Percentiles rank a stretch among this genome's conserved stretches.
Evolutionary conservation across 768 basidiomycete species (phyloP).

Genomic region (Phaeotremella skinneri): DNA sequence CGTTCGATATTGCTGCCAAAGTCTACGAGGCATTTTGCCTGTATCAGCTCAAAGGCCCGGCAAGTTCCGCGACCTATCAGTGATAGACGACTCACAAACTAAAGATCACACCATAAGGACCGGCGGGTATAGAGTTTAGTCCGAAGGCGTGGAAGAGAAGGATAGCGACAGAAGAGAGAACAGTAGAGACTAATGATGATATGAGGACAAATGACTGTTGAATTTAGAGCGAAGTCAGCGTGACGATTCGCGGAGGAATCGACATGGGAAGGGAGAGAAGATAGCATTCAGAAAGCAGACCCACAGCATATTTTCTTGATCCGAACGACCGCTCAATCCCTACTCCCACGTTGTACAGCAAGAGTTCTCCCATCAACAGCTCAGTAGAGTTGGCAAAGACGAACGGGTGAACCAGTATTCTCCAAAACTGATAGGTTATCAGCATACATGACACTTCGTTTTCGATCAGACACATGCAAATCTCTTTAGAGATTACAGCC

Average conservation of each 20-base stretch:
- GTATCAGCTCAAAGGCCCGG: neutral
- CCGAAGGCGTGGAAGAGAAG: conserved; percentile 66
- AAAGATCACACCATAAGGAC: conserved; percentile 73
- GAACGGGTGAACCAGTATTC: conserved; percentile 68
- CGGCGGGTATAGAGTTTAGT: conserved; percentile 71
- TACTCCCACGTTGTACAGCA: conserved; percentile 69
- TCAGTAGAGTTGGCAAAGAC: conserved; percentile 83
- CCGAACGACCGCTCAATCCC: conserved; percentile 83
- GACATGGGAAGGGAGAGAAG: neutral
- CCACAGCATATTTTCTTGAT: conserved; percentile 78
- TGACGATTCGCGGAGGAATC: too few species aligned
- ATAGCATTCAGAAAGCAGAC: conserved; percentile 39
- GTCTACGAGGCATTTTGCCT: conserved; percentile 51
- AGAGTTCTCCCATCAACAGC: conserved; percentile 69
- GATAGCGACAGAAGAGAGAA: conserved; percentile 66
- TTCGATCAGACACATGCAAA: neutral
- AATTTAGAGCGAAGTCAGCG: neutral
- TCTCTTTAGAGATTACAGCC: too few species aligned
- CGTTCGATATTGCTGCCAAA: conserved; percentile 78
- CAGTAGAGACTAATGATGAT: conserved; percentile 64
- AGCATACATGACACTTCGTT: conserved; percentile 1
- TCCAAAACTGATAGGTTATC: conserved; percentile 69
- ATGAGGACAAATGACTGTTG: conserved; percentile 73
- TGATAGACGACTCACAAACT: conserved; percentile 35
- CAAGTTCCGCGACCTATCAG: neutral